A percentile compares a stretch with the other conserved stretches of the same genome.
phyloP scores from a whole-genome alignment of 2,329 filamentous ascomycete species.

The Aspergillus quadrilineatus region DNA sequence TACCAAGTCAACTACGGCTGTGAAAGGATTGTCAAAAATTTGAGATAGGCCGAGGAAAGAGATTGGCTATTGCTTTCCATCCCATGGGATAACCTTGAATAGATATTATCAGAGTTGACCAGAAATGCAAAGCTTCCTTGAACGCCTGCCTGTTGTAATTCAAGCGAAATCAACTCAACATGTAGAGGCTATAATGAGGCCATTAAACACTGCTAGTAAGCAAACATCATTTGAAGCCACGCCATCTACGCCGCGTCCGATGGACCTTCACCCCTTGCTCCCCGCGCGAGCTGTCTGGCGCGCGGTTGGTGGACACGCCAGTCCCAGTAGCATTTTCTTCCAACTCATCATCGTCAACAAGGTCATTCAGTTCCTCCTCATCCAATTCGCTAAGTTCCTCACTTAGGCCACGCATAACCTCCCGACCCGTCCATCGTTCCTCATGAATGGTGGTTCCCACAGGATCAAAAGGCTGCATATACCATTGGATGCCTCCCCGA shows the following conservation, averaged over 20 bases:
- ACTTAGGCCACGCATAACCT: constrained; percentile 70
- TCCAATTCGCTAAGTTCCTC: constrained; percentile 90
- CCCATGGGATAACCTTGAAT: neutral
- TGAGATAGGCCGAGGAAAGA: neutral
- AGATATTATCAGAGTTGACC: neutral
- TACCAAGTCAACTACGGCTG: constrained; percentile 5
- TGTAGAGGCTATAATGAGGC: neutral
- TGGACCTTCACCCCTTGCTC: constrained; percentile 27
- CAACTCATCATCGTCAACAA: constrained; percentile 58
- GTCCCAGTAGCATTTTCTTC: constrained; percentile 19
- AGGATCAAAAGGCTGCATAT: constrained; percentile 76
- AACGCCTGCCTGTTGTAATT: constrained; percentile 15
- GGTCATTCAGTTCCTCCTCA: constrained; percentile 79
- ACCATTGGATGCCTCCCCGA: constrained; percentile 83
- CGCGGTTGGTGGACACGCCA: constrained; percentile 10
- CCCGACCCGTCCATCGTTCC: constrained; percentile 70
- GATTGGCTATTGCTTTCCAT: constrained; percentile 1
- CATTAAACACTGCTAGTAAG: constrained; percentile 10
- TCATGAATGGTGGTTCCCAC: constrained; percentile 75
- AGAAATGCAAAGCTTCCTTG: constrained; percentile 1
- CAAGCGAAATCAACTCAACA: constrained; percentile 4
- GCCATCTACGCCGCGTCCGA: constrained; percentile 33
- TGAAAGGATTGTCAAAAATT: neutral
- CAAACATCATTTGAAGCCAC: constrained; percentile 29
- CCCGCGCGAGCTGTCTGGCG: neutral